Evolutionary conservation across 1,284 basidiomycete genomes (phyloP), one percentile per base, ranked within the genome.

Genomic region (Sanghuangporus weigelae): DNA sequence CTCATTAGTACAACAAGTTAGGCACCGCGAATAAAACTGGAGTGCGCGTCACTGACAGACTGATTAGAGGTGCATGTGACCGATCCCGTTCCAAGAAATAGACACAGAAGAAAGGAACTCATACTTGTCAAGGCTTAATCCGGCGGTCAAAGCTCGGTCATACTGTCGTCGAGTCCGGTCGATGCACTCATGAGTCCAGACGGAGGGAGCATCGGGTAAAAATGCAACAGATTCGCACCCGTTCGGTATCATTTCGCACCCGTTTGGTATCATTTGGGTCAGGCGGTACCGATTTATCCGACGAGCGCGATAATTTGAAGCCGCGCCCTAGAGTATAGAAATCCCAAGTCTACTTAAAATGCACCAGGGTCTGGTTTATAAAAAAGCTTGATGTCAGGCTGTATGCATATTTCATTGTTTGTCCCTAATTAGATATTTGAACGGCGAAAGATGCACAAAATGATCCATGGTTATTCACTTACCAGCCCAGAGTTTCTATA

Each of bases 101-200:
- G 39, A 50, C 36, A 40, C 31, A 21, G 49, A 63, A 38, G 31
- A 59, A 48, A 21, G 23, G 36, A 51, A 54, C 2, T 44, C 61
- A n/a, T 36, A 31, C 23, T 36, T 16, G 57, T 55, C 35, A 19
- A 40, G 57, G 23, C 53, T 21, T 46, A 36, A 56, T 49, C 42
- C 40, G 39, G 44, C 63, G 63, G 63, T 38, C 40, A 39, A 64
- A 60, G 26, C 19, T 64, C 63, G 63, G 63, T 64, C 46, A 35
- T 56, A 26, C n/a, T 46, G 16, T 48, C 31, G 42, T 40, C 54
- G 21, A 44, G 54, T 40, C 14, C 35, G 14, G n/a, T 23, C 4
- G 16, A 19, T 26, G 19, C 60, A 40, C 14, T 19, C 38, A 21
- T 14, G 7, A 7, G 38, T 21, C n/a, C 35, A 23, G 26, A 49